Evolutionary conservation across 257 asterid species (phyloP), one percentile per base, ranked within the genome.

Genomic region (Nicotiana attenuata): DNA sequence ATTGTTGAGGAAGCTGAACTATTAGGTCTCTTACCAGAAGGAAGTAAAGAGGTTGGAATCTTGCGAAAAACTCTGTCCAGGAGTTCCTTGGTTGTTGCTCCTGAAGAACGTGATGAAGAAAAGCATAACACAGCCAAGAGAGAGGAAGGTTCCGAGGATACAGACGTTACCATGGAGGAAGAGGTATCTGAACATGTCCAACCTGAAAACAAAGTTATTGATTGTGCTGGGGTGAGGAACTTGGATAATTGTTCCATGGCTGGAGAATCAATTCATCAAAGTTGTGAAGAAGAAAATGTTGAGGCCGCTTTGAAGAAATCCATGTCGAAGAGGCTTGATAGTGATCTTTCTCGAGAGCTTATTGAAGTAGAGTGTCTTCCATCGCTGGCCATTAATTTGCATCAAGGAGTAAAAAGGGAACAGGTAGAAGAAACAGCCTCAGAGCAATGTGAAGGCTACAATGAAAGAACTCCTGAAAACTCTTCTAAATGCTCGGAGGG

Each of bases 91-190:
- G 63, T 77, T 78, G 81, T 66, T 65, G 50, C 57, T 63, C 63
- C 81, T 83, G 71, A 89, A 38, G 86, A 85, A 61, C 78, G 76
- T 85, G 68, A 77, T 7, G 35, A 9, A 83, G 84, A 45, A 81
- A 78, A 79, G 41, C 61, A 19, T 17, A 73, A 85, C 82, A 29
- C 64, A 57, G 28, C 77, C 79, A 81, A 86, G 78, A 87, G 80
- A 35, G 89, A 81, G 77, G 87, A 77, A 77, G 86, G 76, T 84
- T 52, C 38, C 22, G 91, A 87, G 65, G 94, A 89, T 82, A 83
- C 91, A 65, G 99, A 93, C 87, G 90, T 91, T 80, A 88, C 87
- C 77, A 95, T 93, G 97, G 96, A 91, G 79, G 96, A 86, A 81
- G 87, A 50, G 64, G 64, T 86, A 76, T 83, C 82, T 77, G 93